These are phyloP conservation scores for Lasiosphaeria miniovina DNA, from an alignment of 495 filamentous ascomycete genomes.

Conservation along the genomic window DNA sequence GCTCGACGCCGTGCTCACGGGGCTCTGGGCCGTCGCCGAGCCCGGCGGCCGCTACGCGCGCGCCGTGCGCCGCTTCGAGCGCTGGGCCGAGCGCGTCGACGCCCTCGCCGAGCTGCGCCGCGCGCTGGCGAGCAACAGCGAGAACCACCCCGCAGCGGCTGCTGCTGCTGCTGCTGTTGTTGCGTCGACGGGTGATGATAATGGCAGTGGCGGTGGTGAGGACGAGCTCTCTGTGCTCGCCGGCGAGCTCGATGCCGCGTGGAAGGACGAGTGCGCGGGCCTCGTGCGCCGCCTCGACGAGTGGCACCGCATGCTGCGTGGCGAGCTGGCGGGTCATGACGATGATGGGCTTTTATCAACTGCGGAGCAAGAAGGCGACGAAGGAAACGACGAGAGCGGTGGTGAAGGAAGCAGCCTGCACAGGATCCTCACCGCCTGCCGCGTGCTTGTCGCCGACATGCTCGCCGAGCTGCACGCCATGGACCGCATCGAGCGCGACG, in stretches of 20 bases:
- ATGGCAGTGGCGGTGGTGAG: constrained; percentile 22
- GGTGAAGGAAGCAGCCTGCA: constrained; percentile 25
- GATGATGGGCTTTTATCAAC: constrained; percentile 16
- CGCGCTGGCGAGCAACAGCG: too few species aligned
- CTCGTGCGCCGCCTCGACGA: constrained; percentile 41
- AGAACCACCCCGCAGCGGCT: too few species aligned
- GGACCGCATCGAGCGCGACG: constrained; percentile 47
- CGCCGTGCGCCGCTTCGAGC: constrained; percentile 48
- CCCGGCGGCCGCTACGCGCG: constrained; percentile 47
- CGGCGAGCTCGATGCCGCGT: constrained; percentile 38
- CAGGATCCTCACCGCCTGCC: constrained; percentile 37
- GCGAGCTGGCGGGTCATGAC: neutral
- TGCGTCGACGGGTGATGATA: constrained; percentile 28
- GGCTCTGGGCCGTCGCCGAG: constrained; percentile 50
- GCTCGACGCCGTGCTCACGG: constrained; percentile 49
- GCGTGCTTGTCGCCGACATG: constrained; percentile 44
- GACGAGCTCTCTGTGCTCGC: constrained; percentile 33
- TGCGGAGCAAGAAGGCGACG: neutral
- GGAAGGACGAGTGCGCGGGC: constrained; percentile 44
- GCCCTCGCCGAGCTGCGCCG: neutral
- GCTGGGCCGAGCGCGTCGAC: constrained; percentile 44
- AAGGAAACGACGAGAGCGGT: neutral
- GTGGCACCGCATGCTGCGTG: constrained; percentile 35
- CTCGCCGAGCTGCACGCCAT: constrained; percentile 46
- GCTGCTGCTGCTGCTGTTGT: too few species aligned